Conservation (phyloP, 2,329 filamentous ascomycete genomes). For the Colletotrichum sp. region DNA sequence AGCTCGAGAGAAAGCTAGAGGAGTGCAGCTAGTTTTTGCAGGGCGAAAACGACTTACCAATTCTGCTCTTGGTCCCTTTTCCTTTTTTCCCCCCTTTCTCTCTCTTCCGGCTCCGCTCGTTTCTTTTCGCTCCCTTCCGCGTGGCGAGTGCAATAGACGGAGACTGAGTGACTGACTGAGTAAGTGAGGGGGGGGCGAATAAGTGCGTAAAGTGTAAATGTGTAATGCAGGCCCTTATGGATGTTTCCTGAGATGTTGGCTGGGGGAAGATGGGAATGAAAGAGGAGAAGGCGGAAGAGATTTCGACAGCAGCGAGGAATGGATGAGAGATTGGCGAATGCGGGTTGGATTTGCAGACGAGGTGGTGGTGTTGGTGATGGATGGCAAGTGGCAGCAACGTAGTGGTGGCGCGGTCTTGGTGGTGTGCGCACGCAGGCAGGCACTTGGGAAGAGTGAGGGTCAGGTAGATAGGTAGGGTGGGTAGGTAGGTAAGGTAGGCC, state of each 20-base stretch:
- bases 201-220: background rate
- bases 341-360: background rate
- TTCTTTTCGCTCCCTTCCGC: background rate
- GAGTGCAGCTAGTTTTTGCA: background rate
- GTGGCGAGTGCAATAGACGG: background rate
- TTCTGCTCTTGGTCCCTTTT: background rate
- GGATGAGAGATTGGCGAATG: constrained; percentile 15
- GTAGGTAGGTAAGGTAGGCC: background rate
- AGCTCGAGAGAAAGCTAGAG: constrained; percentile 2
- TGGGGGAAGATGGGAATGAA: background rate
- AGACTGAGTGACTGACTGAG: background rate
- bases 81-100: background rate
- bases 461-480: background rate
- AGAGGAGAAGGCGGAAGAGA: background rate
- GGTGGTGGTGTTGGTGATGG: background rate
- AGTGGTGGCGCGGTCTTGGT: background rate
- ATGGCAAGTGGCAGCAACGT: background rate
- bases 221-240: background rate
- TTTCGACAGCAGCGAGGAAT: background rate
- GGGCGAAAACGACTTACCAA: background rate
- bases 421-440: background rate
- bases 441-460: background rate
- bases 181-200: constrained; percentile 6
- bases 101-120: background rate
- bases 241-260: background rate